Evolutionary conservation across 805 yeast genomes (phyloP).

Genomic region (Tetrapisispora phaffii): DNA sequence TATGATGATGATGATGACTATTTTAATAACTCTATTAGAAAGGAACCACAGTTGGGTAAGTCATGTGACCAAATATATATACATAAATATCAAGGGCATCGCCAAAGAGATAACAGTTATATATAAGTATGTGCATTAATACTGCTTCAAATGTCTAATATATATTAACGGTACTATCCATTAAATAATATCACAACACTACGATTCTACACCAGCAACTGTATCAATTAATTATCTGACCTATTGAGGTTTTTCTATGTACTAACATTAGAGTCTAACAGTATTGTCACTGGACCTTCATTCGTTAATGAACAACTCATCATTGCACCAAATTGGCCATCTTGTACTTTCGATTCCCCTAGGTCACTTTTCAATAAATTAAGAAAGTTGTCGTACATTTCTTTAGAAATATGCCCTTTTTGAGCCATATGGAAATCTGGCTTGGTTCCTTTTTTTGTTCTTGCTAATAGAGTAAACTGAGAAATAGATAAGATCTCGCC

Average conservation of each 20-base stretch:
- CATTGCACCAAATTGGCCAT: conserved; percentile 93
- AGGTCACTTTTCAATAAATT: conserved; percentile 38
- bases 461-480: conserved; percentile 85
- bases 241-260: not conserved
- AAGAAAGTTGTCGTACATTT: conserved; percentile 42
- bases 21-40: too few species aligned
- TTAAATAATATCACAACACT: too few species aligned
- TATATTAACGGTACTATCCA: too few species aligned
- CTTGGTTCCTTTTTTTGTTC: conserved; percentile 80
- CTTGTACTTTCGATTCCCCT: conserved; percentile 60
- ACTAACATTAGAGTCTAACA: conserved; percentile 43
- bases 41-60: too few species aligned
- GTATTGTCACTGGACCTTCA: conserved; percentile 89
- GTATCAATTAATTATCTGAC: too few species aligned
- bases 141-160: too few species aligned
- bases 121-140: too few species aligned
- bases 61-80: too few species aligned
- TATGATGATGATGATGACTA: too few species aligned
- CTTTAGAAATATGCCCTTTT: conserved; percentile 50
- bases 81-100: too few species aligned
- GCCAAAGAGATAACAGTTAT: too few species aligned
- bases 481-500: conserved; percentile 81
- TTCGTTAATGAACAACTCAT: conserved; percentile 86
- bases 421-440: conserved; percentile 94
- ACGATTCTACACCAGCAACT: too few species aligned